Percentiles rank a stretch among this genome's conserved stretches.
Evolutionary conservation across 176 grass and related monocot genomes (phyloP).

Genomic region (maize (Zea mays)): Zm-B73-REFERENCE-NAM-5.0 NC_050105.1:120405501-120406000

Average conservation of each 20-base stretch:
- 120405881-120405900: constrained; percentile 7
- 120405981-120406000: background rate
- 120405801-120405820: background rate
- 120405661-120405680: background rate
- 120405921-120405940: constrained; percentile 4
- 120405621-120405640: background rate
- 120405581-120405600: constrained; percentile 22
- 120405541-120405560: background rate
- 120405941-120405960: background rate
- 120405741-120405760: background rate
- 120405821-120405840: background rate
- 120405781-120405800: constrained; percentile 19
- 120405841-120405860: constrained; percentile 13
- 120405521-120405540: constrained; percentile 4
- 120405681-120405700: background rate
- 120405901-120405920: background rate
- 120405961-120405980: background rate
- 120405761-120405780: constrained; percentile 3
- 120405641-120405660: constrained; percentile 4
- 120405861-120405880: constrained; percentile 15
- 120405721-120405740: constrained; percentile 9
- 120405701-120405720: background rate
- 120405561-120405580: constrained; percentile 22
- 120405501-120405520: background rate
- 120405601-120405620: constrained; percentile 25